Evolutionary conservation across 768 basidiomycete genomes (phyloP).

Genomic region (Psilocybe sp.): DNA sequence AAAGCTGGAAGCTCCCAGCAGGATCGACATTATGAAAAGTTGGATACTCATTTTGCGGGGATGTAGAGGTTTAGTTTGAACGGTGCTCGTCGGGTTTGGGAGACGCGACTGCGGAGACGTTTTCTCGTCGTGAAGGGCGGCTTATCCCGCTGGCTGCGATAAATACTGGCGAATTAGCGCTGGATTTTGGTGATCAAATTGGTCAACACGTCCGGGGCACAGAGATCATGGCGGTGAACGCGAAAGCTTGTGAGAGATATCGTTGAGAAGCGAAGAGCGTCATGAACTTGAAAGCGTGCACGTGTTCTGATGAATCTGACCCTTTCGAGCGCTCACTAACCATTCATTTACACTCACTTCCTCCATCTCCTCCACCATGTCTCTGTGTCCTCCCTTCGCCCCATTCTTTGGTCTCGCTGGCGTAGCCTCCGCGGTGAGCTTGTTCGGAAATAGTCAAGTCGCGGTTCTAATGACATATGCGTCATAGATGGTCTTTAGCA

Average conservation of each 20-base stretch:
- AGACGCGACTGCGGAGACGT: too few species aligned
- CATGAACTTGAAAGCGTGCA: constrained; percentile 1
- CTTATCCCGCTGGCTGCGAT: too few species aligned
- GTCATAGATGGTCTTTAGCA: constrained; percentile 89
- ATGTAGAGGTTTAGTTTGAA: not conserved
- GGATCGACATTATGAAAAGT: constrained; percentile 54
- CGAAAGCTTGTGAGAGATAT: too few species aligned
- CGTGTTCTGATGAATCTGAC: not conserved
- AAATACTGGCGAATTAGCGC: too few species aligned
- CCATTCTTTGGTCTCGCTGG: constrained; percentile 99
- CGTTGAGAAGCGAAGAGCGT: not conserved
- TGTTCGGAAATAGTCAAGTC: constrained; percentile 5
- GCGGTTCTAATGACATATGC: not conserved
- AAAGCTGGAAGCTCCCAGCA: constrained; percentile 65
- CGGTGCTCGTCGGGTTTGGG: too few species aligned
- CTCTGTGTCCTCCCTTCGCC: constrained; percentile 86
- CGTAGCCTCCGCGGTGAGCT: constrained; percentile 84
- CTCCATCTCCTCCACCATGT: constrained; percentile 37
- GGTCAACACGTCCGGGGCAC: too few species aligned
- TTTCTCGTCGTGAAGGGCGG: too few species aligned
- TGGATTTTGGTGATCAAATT: too few species aligned
- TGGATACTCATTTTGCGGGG: constrained; percentile 29
- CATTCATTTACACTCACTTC: constrained; percentile 5
- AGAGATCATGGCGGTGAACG: too few species aligned
- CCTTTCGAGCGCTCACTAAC: not conserved